phyloP scores from a whole-genome alignment of 306 rosid genomes.

The Erythrophleum fordii region DNA sequence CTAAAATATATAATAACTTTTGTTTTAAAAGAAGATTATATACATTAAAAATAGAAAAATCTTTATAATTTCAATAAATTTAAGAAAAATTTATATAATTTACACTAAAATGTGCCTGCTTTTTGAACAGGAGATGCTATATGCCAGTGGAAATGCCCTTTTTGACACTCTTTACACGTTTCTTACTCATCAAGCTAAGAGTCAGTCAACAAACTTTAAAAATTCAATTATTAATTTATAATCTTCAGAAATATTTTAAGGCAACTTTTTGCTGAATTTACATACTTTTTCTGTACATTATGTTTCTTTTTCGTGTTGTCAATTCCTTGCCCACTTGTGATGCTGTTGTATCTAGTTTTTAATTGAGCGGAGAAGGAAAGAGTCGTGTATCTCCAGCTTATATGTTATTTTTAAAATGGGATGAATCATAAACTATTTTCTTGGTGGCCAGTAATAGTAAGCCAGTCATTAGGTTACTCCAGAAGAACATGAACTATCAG shows the following conservation, averaged over 20 bases:
- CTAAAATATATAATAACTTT: too few species aligned
- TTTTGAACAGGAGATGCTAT: background rate
- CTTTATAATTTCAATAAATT: too few species aligned
- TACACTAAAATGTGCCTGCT: background rate
- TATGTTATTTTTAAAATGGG: background rate
- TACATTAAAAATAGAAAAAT: too few species aligned
- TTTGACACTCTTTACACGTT: slow-evolving; percentile 21
- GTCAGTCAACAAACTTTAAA: slow-evolving; percentile 1
- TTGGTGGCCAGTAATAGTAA: slow-evolving; percentile 22
- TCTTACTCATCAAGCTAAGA: slow-evolving; percentile 17
- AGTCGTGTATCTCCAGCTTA: slow-evolving; percentile 20
- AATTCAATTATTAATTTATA: slow-evolving; percentile 1
- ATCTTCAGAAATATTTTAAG: background rate
- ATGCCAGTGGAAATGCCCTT: background rate
- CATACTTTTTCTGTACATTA: slow-evolving; percentile 2
- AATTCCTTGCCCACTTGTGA: background rate
- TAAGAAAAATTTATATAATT: too few species aligned
- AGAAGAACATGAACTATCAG: background rate
- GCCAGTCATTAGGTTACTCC: background rate
- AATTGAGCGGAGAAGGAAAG: background rate
- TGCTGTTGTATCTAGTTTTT: background rate
- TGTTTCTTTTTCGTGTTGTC: slow-evolving; percentile 18
- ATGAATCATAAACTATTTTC: background rate
- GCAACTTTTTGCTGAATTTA: slow-evolving; percentile 14
- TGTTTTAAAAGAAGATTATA: too few species aligned